These are phyloP conservation scores for Nakazawaea pomicola DNA, from an alignment of 805 yeast species.

Conservation along the genomic window DNA sequence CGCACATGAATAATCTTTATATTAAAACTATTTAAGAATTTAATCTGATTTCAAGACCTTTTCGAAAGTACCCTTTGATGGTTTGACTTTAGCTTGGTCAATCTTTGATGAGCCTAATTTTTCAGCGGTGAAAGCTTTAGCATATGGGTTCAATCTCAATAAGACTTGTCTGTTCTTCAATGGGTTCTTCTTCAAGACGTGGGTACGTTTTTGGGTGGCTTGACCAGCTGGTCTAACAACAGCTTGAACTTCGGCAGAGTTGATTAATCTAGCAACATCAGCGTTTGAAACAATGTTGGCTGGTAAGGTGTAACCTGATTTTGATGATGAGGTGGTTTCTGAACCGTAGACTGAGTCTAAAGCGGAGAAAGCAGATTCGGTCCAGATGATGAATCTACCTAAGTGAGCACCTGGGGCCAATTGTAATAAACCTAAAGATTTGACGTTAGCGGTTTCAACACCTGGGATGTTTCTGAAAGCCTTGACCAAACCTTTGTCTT, in stretches of 20 bases:
- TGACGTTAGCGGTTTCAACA: constrained; percentile 94
- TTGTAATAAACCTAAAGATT: constrained; percentile 91
- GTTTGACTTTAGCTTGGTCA: constrained; percentile 54
- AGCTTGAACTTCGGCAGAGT: constrained; percentile 98
- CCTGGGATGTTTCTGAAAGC: constrained; percentile 99
- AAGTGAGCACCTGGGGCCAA: constrained; percentile 99
- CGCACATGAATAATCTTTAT: too few species aligned
- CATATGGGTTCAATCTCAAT: constrained; percentile 99
- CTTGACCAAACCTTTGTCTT: constrained; percentile 96
- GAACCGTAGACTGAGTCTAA: constrained; percentile 97
- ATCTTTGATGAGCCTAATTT: constrained; percentile 83
- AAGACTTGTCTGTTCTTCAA: constrained; percentile 98
- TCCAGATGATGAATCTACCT: constrained; percentile 99
- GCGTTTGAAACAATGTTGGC: constrained; percentile 90
- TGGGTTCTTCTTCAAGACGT: constrained; percentile 98
- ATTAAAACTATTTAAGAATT: constrained; percentile 13
- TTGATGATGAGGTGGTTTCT: constrained; percentile 75
- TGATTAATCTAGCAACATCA: constrained; percentile 94
- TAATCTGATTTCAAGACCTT: constrained; percentile 63
- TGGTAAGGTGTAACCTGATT: constrained; percentile 91
- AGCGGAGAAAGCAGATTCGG: constrained; percentile 96
- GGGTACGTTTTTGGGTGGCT: constrained; percentile 86
- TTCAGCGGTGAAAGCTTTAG: constrained; percentile 92
- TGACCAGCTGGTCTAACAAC: constrained; percentile 96
- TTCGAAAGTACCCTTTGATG: constrained; percentile 69